Evolutionary conservation across 495 filamentous ascomycete genomes (phyloP).

Genomic region (Talaromyces trachyspermus): DNA sequence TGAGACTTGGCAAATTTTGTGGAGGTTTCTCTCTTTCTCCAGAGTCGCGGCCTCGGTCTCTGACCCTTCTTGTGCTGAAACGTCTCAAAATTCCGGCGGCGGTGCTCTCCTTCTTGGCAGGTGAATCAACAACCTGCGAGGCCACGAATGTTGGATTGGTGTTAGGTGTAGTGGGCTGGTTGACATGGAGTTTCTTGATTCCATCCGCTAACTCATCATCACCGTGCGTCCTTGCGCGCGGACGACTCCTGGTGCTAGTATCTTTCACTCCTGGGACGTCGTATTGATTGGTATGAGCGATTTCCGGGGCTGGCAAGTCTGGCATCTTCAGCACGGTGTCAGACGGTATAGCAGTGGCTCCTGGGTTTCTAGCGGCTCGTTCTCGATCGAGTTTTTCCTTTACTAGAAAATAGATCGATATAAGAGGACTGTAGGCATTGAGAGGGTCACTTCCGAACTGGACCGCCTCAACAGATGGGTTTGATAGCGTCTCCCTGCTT

Average conservation of each 20-base stretch:
- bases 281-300: constrained; percentile 89
- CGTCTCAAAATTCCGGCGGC: constrained; percentile 80
- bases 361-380: constrained; percentile 53
- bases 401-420: constrained; percentile 94
- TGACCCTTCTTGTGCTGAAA: constrained; percentile 78
- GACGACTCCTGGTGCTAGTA: constrained; percentile 69
- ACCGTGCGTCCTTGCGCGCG: constrained; percentile 86
- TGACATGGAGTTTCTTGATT: constrained; percentile 63
- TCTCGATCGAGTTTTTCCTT: constrained; percentile 91
- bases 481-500: constrained; percentile 85
- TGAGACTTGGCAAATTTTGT: constrained; percentile 60
- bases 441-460: constrained; percentile 78
- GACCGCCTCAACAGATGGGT: constrained; percentile 74
- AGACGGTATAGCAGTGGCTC: constrained; percentile 48
- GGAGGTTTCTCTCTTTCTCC: constrained; percentile 46
- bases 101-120: constrained; percentile 76
- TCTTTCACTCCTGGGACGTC: constrained; percentile 77
- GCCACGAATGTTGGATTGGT: constrained; percentile 48
- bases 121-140: constrained; percentile 53
- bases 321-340: constrained; percentile 61
- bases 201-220: constrained; percentile 83
- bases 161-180: constrained; percentile 41
- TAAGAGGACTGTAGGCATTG: constrained; percentile 86
- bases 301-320: constrained; percentile 71
- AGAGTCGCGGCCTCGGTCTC: constrained; percentile 43